These are phyloP conservation scores for Plasmodium gonderi DNA, from an alignment of 169 alveolate genomes.

Conservation along the genomic window DNA sequence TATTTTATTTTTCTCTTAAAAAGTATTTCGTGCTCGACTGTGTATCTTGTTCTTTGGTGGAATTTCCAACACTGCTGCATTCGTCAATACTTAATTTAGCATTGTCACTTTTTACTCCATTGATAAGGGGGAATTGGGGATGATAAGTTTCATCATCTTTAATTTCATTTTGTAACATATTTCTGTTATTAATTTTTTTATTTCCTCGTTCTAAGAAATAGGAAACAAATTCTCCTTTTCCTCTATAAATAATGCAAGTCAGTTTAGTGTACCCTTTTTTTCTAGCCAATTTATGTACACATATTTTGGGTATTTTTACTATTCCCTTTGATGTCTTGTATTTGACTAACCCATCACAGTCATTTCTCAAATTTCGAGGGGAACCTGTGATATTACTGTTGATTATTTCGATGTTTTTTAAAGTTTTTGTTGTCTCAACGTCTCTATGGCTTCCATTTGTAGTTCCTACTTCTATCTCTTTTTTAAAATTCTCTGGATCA, in stretches of 20 bases:
- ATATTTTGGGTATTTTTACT: constrained; percentile 59
- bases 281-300: constrained; percentile 63
- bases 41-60: constrained; percentile 2
- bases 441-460: neutral
- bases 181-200: constrained; percentile 29
- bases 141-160: neutral
- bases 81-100: neutral
- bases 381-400: neutral
- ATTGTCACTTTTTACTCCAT: neutral
- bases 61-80: neutral
- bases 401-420: neutral
- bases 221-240: constrained; percentile 68
- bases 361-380: constrained; percentile 11
- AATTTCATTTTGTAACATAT: constrained; percentile 9
- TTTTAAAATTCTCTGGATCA: neutral
- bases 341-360: constrained; percentile 50
- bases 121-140: neutral
- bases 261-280: constrained; percentile 54
- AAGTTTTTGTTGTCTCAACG: neutral
- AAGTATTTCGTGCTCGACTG: constrained; percentile 11
- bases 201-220: constrained; percentile 38
- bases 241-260: constrained; percentile 62
- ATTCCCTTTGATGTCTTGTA: constrained; percentile 48
- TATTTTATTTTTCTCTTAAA: constrained; percentile 53
- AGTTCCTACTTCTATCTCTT: neutral